phyloP scores from a whole-genome alignment of 2,329 filamentous ascomycete species.

The Lachnellula willkommii region DNA sequence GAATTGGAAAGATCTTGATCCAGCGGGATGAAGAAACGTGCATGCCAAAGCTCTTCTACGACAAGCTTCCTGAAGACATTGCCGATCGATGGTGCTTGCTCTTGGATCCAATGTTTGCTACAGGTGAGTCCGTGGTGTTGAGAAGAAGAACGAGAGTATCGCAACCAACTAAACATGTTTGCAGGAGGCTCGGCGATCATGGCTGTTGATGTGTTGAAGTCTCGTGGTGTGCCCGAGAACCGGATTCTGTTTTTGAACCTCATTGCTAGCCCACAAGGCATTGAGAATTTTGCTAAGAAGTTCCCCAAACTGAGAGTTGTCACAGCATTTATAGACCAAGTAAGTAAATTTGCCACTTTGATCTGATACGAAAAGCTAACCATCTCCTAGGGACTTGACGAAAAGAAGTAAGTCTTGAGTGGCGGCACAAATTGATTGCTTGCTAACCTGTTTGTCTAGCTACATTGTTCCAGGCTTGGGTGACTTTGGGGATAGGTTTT shows the following conservation, averaged over 20 bases:
- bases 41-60: slow-evolving; percentile 90
- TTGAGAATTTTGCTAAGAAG: slow-evolving; percentile 79
- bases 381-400: slow-evolving; percentile 68
- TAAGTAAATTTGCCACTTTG: slow-evolving; percentile 29
- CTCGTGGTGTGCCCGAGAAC: slow-evolving; percentile 87
- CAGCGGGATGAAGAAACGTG: slow-evolving; percentile 94
- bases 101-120: slow-evolving; percentile 98
- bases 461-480: slow-evolving; percentile 93
- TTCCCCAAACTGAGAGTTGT: slow-evolving; percentile 89
- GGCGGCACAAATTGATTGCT: slow-evolving; percentile 2
- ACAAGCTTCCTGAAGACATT: slow-evolving; percentile 94
- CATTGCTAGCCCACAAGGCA: slow-evolving; percentile 93
- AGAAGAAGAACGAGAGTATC: neutral
- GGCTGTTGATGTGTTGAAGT: slow-evolving; percentile 89
- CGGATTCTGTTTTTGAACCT: slow-evolving; percentile 94
- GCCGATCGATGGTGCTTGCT: slow-evolving; percentile 87
- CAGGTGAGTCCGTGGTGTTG: slow-evolving; percentile 51
- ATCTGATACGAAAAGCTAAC: slow-evolving; percentile 7
- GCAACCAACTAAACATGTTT: neutral
- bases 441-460: slow-evolving; percentile 43
- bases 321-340: slow-evolving; percentile 89
- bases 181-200: slow-evolving; percentile 90
- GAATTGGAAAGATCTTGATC: slow-evolving; percentile 97
- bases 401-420: slow-evolving; percentile 73
- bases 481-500: slow-evolving; percentile 94